phyloP scores from a whole-genome alignment of 805 yeast genomes.

The Candida wancherniae region DNA sequence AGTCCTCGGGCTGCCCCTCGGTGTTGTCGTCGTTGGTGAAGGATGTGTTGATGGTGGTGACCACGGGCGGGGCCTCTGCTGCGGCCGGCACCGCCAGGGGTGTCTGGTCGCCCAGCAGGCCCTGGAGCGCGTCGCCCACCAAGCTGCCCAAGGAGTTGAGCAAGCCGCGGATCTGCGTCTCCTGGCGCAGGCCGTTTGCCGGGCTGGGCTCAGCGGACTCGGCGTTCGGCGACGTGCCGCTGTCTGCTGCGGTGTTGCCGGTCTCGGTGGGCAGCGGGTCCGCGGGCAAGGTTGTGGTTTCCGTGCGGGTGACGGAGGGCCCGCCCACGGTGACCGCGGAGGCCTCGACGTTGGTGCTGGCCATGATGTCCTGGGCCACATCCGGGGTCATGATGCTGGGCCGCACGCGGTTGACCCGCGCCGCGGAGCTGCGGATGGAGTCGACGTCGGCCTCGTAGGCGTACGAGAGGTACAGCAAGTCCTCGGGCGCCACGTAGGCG shows the following conservation, averaged over 20 bases:
- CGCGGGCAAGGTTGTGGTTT: not conserved
- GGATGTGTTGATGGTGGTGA: too few species aligned
- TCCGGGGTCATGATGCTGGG: conserved; percentile 37
- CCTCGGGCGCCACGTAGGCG: conserved; percentile 21
- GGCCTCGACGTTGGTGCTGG: conserved; percentile 25
- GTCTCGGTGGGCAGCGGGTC: not conserved
- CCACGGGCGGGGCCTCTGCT: too few species aligned
- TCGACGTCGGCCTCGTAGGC: conserved; percentile 22
- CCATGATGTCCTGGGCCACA: conserved; percentile 31
- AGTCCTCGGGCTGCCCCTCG: too few species aligned
- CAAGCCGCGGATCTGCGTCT: conserved; percentile 3
- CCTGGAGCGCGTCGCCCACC: conserved; percentile 8
- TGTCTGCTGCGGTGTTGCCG: not conserved
- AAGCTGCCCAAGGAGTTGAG: conserved; percentile 12
- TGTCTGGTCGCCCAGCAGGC: not conserved
- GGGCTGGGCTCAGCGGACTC: conserved; percentile 1
- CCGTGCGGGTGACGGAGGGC: conserved; percentile 1
- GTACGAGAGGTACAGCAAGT: conserved; percentile 25
- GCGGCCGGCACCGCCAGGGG: too few species aligned
- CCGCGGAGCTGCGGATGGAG: conserved; percentile 23
- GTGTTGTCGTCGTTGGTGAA: too few species aligned
- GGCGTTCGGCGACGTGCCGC: not conserved
- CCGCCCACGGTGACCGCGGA: conserved; percentile 16
- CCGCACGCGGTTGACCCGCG: conserved; percentile 26
- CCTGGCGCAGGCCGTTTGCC: not conserved